Evolutionary conservation across 2,329 filamentous ascomycete species (phyloP), one percentile per base, ranked within the genome.

Genomic region (Hypoxylon sp.): DNA sequence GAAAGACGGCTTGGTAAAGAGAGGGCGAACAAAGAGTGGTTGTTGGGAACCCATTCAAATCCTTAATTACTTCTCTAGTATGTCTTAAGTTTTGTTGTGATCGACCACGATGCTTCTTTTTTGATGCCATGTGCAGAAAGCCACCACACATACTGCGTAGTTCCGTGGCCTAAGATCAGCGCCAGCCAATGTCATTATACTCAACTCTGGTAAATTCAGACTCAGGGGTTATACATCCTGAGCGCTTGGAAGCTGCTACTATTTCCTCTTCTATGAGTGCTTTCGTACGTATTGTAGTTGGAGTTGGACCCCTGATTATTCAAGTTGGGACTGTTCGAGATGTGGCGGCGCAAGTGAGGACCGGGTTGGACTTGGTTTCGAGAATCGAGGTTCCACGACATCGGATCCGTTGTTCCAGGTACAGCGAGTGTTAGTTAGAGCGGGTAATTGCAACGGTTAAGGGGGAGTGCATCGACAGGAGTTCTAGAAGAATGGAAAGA

Each of bases 341-440:
- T 46, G 38, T 30, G 32, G 45, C 46, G 33, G 45, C 51, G 60
- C 26, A 60, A 54, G 57, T 9, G 9, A 53, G 26, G n/a, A 28
- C 28, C 20, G 38, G 44, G 30, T 22, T 28, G 36, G 46, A 33
- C 46, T 40, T 44, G 16, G 12, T 40, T 46, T 53, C 48, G 33
- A 36, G 16, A 32, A 53, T 58, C 40, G 42, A 55, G 52, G 63
- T 64, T 66, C 60, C 66, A 68, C 63, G 40, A 59, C 44, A 40
- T 61, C 45, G 63, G 66, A 64, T 58, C 63, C 63, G 50, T 46
- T 63, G 48, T 66, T 63, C 50, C 51, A 68, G 62, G 62, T 51
- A 65, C 62, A 54, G 46, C 52, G 36, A 51, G 51, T 53, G 24
- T 28, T 57, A 67, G 61, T 36, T n/a, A 52, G 58, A 55, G 49